These are phyloP conservation scores for Lentinula detonsa DNA, from an alignment of 768 basidiomycete genomes.

Conservation along the genomic window DNA sequence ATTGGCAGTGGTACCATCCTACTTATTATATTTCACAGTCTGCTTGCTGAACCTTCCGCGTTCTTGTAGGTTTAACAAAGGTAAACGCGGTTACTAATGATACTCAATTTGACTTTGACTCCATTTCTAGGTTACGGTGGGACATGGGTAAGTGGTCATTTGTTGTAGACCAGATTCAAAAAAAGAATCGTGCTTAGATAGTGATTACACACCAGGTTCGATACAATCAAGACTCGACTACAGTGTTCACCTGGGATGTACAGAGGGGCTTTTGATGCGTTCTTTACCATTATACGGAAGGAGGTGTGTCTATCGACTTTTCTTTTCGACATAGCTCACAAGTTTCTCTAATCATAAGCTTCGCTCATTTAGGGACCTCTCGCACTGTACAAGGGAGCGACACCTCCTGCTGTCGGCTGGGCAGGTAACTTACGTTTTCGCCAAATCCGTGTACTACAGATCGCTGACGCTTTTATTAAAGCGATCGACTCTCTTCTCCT, in stretches of 20 bases:
- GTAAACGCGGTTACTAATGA: slow-evolving; percentile 17
- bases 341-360: background rate
- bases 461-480: background rate
- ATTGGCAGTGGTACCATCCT: slow-evolving; percentile 51
- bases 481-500: slow-evolving; percentile 66
- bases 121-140: slow-evolving; percentile 53
- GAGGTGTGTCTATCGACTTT: slow-evolving; percentile 36
- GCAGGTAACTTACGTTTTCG: slow-evolving; percentile 18
- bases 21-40: background rate
- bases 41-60: background rate
- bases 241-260: slow-evolving; percentile 66
- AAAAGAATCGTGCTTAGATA: background rate
- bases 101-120: slow-evolving; percentile 2
- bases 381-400: slow-evolving; percentile 71
- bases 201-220: slow-evolving; percentile 39
- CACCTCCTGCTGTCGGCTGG: slow-evolving; percentile 70
- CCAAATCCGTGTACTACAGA: background rate
- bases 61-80: slow-evolving; percentile 42
- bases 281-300: slow-evolving; percentile 49
- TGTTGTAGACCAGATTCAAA: background rate
- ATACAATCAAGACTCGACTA: slow-evolving; percentile 68
- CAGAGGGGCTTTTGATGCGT: slow-evolving; percentile 52
- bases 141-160: slow-evolving; percentile 45
- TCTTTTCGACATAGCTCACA: slow-evolving; percentile 4
- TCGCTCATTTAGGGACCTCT: slow-evolving; percentile 38